Base-by-base conservation (phyloP, 164 flowering plant species). In the Macadamia tetraphylla region DNA sequence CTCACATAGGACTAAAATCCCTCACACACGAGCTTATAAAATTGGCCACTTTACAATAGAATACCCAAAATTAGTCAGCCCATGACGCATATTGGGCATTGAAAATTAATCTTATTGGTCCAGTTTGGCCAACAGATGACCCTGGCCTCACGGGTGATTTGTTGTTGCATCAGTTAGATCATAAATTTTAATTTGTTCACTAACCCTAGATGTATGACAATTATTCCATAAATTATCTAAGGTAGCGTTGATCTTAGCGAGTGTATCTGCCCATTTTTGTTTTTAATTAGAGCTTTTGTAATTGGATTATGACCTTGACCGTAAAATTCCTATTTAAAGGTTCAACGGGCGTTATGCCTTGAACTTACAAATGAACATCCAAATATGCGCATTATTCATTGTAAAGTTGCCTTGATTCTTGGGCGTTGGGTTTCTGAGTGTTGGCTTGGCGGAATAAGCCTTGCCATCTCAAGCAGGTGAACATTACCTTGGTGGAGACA, bases 351-450 rank as follows among this genome's bases (percentile, higher is more conserved):
- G 63, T 75, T 94, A 58, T 87, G 97, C 29, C 80, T 79, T 35
- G 99, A 92, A 72, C 82, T 94, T 32, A 78, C 89, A 67, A 92
- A 88, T 83, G 86, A 85, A 76, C 92, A 92, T 83, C 96, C 97
- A 71, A 92, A 88, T 80, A 80, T 80, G 88, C 86, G 89, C 63
- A 82, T 94, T 70, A 89, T 92, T 73, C 97, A 85, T 76, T 80
- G 99, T 71, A 88, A 89, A 82, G 92, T 94, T 74, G 99, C 97
- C 59, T 69, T 92, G 29, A 79, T 94, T 66, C 80, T 90, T 70
- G 99, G 99, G 63, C 97, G 90, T 66, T 94, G 99, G 99, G 94
- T 94, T 71, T 92, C 98, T 51, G 99, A 94, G 98, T 66, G 30
- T 1, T 57, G 23, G 23, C 23, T 23, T 23, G 23, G 23, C 23